phyloP scores from a whole-genome alignment of 129 eudicot genomes.

The Deinandra increscens region DNA sequence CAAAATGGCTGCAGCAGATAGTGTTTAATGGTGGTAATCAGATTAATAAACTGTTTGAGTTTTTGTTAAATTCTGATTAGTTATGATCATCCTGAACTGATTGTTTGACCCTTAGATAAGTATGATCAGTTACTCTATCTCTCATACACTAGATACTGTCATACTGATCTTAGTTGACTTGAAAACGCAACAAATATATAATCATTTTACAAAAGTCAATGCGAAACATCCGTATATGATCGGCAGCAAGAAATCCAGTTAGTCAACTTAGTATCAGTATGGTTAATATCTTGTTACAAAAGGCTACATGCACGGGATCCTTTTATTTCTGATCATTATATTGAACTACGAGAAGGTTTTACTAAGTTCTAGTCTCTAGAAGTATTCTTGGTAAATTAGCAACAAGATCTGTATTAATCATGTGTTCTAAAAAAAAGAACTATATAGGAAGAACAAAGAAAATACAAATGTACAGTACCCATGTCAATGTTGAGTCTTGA shows the following conservation, averaged over 20 bases:
- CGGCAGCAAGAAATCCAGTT: background rate
- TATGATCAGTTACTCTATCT: background rate
- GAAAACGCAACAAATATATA: background rate
- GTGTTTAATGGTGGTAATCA: background rate
- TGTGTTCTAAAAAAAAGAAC: too few relatives aligned
- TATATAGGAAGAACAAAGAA: too few relatives aligned
- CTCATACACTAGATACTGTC: background rate
- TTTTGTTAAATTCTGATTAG: background rate
- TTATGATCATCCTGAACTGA: background rate
- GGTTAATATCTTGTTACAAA: background rate
- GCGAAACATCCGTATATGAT: background rate
- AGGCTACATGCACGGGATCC: background rate
- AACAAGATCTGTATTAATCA: background rate
- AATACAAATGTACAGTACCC: background rate
- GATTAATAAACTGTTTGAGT: background rate
- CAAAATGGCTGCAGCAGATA: background rate
- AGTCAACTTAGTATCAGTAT: background rate
- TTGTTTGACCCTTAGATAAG: background rate
- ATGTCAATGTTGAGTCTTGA: constrained; percentile 16
- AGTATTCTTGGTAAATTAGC: background rate
- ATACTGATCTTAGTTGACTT: too few relatives aligned
- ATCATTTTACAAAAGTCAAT: background rate
- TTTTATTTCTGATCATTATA: too few relatives aligned
- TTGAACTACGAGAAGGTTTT: too few relatives aligned
- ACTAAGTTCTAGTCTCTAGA: background rate